A percentile compares a stretch with the other conserved stretches of the same genome.
Conservation (phyloP, 1,284 basidiomycete species). For the Puccinia novopanici region DNA sequence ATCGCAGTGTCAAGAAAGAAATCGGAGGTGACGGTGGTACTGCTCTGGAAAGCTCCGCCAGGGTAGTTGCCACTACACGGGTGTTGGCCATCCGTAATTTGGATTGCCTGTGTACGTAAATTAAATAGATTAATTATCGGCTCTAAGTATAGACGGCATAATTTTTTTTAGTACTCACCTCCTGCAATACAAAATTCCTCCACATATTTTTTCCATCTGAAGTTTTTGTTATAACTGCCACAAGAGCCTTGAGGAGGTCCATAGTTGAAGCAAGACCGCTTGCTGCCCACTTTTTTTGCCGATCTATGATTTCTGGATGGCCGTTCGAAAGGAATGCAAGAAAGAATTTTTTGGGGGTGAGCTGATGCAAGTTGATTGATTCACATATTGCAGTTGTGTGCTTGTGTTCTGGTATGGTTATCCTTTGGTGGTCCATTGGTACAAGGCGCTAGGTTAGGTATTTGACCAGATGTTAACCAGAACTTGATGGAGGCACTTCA, state of each 20-base stretch:
- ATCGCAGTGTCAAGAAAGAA: neutral
- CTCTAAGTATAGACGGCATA: too few species aligned
- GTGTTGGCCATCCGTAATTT: neutral
- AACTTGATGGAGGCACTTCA: too few species aligned
- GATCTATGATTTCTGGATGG: neutral
- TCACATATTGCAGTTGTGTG: neutral
- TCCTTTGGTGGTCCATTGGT: too few species aligned
- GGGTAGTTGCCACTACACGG: conserved; percentile 13
- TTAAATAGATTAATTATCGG: too few species aligned
- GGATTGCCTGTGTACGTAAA: neutral
- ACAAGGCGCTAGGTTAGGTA: too few species aligned
- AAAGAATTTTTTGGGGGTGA: too few species aligned
- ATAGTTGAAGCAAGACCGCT: neutral
- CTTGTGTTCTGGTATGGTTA: neutral
- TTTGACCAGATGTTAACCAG: too few species aligned
- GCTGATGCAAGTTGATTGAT: neutral
- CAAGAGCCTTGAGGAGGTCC: neutral
- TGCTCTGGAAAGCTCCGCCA: neutral
- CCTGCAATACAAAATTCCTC: neutral
- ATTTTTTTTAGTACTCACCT: too few species aligned
- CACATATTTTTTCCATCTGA: neutral
- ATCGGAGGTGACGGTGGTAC: neutral
- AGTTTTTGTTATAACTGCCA: neutral
- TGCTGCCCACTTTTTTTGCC: neutral
- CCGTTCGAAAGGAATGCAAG: neutral